Percentiles rank a stretch among this genome's conserved stretches.
Conservation (phyloP, 108 stramenopile species). For the Cyclotella choctawhatcheeana region DNA sequence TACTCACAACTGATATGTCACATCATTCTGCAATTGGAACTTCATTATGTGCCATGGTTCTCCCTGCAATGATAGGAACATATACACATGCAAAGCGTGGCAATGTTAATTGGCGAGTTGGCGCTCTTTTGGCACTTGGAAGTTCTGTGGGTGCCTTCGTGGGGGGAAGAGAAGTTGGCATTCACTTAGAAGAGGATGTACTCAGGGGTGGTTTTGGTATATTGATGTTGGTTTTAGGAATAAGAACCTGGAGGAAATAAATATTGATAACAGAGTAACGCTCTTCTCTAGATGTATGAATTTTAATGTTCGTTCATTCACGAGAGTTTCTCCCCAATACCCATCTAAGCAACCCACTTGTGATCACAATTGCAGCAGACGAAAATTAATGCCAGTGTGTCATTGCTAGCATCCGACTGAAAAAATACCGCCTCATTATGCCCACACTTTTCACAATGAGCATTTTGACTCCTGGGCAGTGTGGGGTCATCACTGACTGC, state of each 20-base stretch:
- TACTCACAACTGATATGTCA: slow-evolving; percentile 72
- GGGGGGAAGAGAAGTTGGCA: slow-evolving; percentile 70
- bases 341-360: slow-evolving; percentile 78
- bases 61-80: slow-evolving; percentile 82
- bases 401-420: slow-evolving; percentile 77
- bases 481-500: slow-evolving; percentile 89
- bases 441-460: slow-evolving; percentile 84
- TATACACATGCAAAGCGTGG: slow-evolving; percentile 73
- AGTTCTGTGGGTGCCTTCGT: slow-evolving; percentile 82
- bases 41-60: slow-evolving; percentile 81
- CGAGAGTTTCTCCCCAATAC: not conserved
- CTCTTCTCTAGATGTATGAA: too few species aligned
- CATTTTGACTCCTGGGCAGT: slow-evolving; percentile 82
- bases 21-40: slow-evolving; percentile 92
- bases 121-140: slow-evolving; percentile 77
- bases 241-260: slow-evolving; percentile 53
- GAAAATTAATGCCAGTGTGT: slow-evolving; percentile 89
- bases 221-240: slow-evolving; percentile 74
- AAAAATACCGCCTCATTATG: slow-evolving; percentile 93
- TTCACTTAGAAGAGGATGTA: slow-evolving; percentile 65
- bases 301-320: not conserved
- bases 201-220: slow-evolving; percentile 77
- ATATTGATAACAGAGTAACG: not conserved
- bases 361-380: slow-evolving; percentile 92
- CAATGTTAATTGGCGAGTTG: slow-evolving; percentile 78